phyloP scores from a whole-genome alignment of 2,329 filamentous ascomycete genomes.

The Colletotrichum endophyticum region DNA sequence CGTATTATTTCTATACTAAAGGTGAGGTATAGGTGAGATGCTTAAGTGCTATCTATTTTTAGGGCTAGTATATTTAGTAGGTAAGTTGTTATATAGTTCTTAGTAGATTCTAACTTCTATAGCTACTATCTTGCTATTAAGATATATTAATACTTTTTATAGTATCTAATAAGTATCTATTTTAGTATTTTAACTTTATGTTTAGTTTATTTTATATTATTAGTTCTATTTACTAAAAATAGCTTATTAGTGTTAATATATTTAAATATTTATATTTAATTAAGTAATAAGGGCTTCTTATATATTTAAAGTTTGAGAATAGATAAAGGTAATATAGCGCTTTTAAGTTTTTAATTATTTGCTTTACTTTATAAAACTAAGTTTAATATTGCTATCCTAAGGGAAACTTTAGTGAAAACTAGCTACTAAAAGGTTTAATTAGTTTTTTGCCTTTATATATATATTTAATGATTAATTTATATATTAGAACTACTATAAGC shows the following conservation, averaged over 20 bases:
- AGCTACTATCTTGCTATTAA: too few relatives aligned
- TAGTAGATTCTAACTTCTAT: too few relatives aligned
- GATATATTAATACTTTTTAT: too few relatives aligned
- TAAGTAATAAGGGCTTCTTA: slow-evolving; percentile 42
- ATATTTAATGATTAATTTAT: background rate
- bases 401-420: too few relatives aligned
- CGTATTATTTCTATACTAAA: background rate
- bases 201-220: slow-evolving; percentile 42
- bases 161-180: slow-evolving; percentile 33
- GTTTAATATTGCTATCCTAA: too few relatives aligned
- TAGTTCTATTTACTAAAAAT: slow-evolving; percentile 47
- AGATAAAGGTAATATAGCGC: slow-evolving; percentile 41
- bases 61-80: slow-evolving; percentile 30
- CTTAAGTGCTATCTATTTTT: background rate
- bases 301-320: slow-evolving; percentile 47
- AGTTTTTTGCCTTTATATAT: background rate
- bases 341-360: slow-evolving; percentile 5
- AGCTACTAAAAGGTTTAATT: slow-evolving; percentile 28
- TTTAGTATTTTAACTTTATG: slow-evolving; percentile 45
- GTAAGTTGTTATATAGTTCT: too few relatives aligned
- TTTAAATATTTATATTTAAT: slow-evolving; percentile 42
- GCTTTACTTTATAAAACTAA: too few relatives aligned
- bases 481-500: background rate
- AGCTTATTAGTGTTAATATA: slow-evolving; percentile 42
- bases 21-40: background rate